Base-by-base conservation (phyloP, 148 eudicot genomes). In the Salicornia ramosissima region DNA sequence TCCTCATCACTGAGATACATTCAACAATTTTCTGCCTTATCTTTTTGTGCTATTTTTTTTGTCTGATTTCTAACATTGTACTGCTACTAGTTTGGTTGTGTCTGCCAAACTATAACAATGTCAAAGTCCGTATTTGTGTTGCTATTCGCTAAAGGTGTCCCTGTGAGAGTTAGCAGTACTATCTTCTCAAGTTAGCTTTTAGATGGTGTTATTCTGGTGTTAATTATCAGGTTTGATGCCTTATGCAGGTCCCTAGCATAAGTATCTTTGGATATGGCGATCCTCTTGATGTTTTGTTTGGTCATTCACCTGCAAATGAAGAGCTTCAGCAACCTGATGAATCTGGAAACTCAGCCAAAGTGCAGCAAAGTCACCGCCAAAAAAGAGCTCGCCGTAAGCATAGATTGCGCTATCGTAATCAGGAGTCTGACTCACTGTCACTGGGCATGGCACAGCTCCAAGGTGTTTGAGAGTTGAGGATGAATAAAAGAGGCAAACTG, bases 211-310 rank as follows among this genome's bases (percentile, higher is more conserved):
- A 33, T 58, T 55, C 11, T 18, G 9, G 7, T 25, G 16, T 33
- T 58, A 11, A 13, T 1, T 2, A 5, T 50, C 30, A 3, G 45
- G 50, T 71, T 25, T 77, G 59, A 71, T 30, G 25, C 60, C 64
- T 49, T 55, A n/a, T 68, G 81, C 69, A 75, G 85, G 49, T 21
- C 28, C 59, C 65, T 1, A 57, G 67, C 16, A 50, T 67, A 5
- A 28, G 19, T 60, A 42, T 72, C 33, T 64, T 26, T 30, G 82
- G 70, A 57, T 74, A 69, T 69, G 82, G 63, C 26, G 85, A 72
- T 64, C 85, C 82, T 30, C 65, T 82, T 28, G 82, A 82, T 25
- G 73, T 67, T 39, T 42, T 82, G 33, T 65, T 82, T 21, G 82
- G 82, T 54, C 29, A 58, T 70, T 54, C 81, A 28, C 50, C 16